Conservation (phyloP, 148 eudicot genomes). For the Amaranthus palmeri region DNA sequence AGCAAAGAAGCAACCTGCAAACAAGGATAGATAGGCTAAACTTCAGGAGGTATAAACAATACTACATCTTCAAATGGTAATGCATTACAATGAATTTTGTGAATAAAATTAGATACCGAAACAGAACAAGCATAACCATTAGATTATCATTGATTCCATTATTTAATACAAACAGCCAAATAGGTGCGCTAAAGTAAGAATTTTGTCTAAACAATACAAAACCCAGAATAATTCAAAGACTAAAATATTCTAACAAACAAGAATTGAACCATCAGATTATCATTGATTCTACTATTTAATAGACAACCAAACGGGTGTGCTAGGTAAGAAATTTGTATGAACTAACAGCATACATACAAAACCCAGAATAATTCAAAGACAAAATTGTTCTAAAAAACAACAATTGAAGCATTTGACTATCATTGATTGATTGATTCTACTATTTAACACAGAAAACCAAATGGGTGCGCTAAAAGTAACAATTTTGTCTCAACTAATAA, state of each 20-base stretch:
- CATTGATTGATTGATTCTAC: too few species aligned
- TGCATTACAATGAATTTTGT: background rate
- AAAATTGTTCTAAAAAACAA: background rate
- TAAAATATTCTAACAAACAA: background rate
- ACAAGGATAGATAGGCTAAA: background rate
- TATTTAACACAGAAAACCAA: too few species aligned
- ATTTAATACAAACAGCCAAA: background rate
- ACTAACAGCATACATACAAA: background rate
- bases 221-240: background rate
- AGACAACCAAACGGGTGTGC: background rate
- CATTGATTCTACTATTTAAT: too few species aligned
- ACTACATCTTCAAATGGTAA: background rate
- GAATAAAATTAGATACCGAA: background rate
- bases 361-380: background rate
- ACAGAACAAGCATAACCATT: background rate
- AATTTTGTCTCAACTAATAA: background rate
- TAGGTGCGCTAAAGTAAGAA: background rate
- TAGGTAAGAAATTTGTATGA: background rate
- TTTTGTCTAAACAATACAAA: background rate
- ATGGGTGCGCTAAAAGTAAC: too few species aligned
- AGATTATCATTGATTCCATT: too few species aligned
- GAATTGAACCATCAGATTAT: too few species aligned
- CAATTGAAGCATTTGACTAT: too few species aligned
- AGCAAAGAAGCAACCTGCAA: conserved; percentile 87
- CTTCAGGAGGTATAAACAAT: background rate